Percentiles rank a stretch among this genome's conserved stretches.
Evolutionary conservation across 345 rosid species (phyloP).

Genomic region (Euphorbia peplus): DNA sequence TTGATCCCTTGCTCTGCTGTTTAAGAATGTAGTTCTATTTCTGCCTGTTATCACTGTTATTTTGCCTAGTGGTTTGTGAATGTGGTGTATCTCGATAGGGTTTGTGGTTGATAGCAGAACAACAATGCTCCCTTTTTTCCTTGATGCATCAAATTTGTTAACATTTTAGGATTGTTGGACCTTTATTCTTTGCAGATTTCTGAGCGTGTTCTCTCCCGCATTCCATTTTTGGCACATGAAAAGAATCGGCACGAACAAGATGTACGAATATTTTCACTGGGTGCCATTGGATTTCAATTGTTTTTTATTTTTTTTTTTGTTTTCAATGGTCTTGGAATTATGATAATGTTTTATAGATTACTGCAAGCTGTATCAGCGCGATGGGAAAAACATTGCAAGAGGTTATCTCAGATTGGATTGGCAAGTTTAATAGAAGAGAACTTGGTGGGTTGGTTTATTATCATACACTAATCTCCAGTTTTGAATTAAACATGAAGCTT

Average conservation of each 20-base stretch:
- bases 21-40: neutral
- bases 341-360: conserved; percentile 44
- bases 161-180: neutral
- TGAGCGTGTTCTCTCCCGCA: conserved; percentile 49
- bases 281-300: neutral
- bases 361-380: conserved; percentile 64
- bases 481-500: conserved; percentile 1
- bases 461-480: neutral
- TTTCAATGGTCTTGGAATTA: neutral
- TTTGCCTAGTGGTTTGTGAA: neutral
- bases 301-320: too few relatives aligned
- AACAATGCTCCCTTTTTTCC: neutral
- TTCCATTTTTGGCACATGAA: conserved; percentile 71
- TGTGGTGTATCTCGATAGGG: neutral
- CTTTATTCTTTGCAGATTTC: conserved; percentile 45
- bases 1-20: neutral
- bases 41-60: neutral
- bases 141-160: neutral
- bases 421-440: conserved; percentile 58
- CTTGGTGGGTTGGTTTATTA: conserved; percentile 48
- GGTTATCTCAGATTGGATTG: conserved; percentile 63
- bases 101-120: too few relatives aligned
- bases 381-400: conserved; percentile 64
- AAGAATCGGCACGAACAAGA: conserved; percentile 79
- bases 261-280: conserved; percentile 38